Evolutionary conservation across 1,284 basidiomycete genomes (phyloP).

Genomic region (Phlebopus sp.): DNA sequence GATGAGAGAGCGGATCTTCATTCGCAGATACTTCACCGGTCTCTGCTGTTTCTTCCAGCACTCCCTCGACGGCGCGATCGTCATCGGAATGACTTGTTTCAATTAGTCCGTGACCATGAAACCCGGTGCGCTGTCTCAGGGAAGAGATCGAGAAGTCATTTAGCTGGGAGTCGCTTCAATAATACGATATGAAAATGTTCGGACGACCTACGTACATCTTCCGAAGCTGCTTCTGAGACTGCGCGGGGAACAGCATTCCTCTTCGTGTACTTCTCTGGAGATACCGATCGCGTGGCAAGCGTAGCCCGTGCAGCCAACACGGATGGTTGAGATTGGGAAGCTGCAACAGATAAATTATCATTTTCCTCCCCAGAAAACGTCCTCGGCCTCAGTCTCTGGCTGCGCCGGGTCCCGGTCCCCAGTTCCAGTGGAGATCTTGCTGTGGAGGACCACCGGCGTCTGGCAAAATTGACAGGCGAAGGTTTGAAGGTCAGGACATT

Average conservation of each 20-base stretch:
- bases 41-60: conserved; percentile 33
- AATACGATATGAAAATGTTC: conserved; percentile 30
- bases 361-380: conserved; percentile 31
- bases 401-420: conserved; percentile 30
- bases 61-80: conserved; percentile 33
- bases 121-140: conserved; percentile 27
- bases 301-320: conserved; percentile 31
- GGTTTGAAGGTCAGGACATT: conserved; percentile 44
- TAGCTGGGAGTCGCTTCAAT: conserved; percentile 33
- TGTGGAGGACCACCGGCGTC: conserved; percentile 48
- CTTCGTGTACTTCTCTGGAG: conserved; percentile 31
- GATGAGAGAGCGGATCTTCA: conserved; percentile 36
- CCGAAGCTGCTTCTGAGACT: conserved; percentile 28
- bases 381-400: conserved; percentile 34
- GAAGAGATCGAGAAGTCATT: conserved; percentile 24
- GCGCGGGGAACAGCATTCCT: conserved; percentile 19
- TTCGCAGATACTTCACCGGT: conserved; percentile 28
- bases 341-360: conserved; percentile 31
- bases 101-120: conserved; percentile 33
- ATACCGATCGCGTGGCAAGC: conserved; percentile 34
- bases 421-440: conserved; percentile 31
- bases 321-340: conserved; percentile 30
- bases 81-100: conserved; percentile 37
- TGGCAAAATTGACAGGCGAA: conserved; percentile 52
- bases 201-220: conserved; percentile 31